Conservation (phyloP, 768 basidiomycete species). For the Boletales sp. region DNA sequence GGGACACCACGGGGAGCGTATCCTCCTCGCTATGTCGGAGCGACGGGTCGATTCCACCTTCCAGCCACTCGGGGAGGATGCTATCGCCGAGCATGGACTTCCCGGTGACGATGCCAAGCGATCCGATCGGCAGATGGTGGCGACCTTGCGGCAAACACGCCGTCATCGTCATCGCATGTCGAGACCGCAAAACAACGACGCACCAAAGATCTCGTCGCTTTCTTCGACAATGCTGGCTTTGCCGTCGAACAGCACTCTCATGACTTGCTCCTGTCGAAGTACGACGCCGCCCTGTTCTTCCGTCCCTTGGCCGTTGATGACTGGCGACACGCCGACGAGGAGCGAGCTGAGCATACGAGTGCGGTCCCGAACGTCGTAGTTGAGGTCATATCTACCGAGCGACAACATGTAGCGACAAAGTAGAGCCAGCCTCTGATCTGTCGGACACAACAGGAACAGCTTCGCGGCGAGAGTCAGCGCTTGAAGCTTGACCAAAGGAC, state of each 20-base stretch:
- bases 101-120: conserved; percentile 59
- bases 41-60: conserved; percentile 75
- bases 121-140: conserved; percentile 53
- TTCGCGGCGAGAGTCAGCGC: conserved; percentile 84
- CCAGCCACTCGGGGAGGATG: conserved; percentile 81
- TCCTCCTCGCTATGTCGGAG: conserved; percentile 71
- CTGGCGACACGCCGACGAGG: conserved; percentile 50
- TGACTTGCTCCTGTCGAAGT: conserved; percentile 78
- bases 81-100: conserved; percentile 42
- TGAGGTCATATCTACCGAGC: conserved; percentile 82
- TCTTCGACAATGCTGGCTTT: conserved; percentile 50
- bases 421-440: conserved; percentile 45
- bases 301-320: conserved; percentile 31
- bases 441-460: conserved; percentile 65
- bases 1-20: conserved; percentile 24
- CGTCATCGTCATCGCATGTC: background rate
- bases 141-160: conserved; percentile 26
- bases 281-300: conserved; percentile 69
- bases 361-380: conserved; percentile 91
- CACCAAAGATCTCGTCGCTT: conserved; percentile 31
- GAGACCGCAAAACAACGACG: conserved; percentile 14
- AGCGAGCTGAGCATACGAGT: conserved; percentile 75
- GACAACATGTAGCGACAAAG: conserved; percentile 73
- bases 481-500: conserved; percentile 73
- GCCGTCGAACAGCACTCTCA: conserved; percentile 73